These are phyloP conservation scores for Emericellopsis atlantica DNA, from an alignment of 2,329 filamentous ascomycete genomes.

Conservation along the genomic window DNA sequence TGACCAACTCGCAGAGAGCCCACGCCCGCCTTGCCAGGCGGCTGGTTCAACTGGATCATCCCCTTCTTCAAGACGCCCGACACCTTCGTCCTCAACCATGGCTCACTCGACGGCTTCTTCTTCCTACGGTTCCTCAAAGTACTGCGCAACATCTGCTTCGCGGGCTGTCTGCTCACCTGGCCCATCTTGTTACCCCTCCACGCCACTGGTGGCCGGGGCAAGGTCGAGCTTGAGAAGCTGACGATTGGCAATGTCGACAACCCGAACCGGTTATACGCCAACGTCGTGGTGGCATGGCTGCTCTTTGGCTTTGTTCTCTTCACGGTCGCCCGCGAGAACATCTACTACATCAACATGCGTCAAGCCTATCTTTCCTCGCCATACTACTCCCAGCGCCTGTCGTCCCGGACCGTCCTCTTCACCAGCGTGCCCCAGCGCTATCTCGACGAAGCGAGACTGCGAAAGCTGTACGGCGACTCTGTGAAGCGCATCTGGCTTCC, in stretches of 20 bases:
- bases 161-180: slow-evolving; percentile 76
- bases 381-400: slow-evolving; percentile 72
- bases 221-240: slow-evolving; percentile 61
- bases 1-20: slow-evolving; percentile 30
- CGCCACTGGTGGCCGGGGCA: slow-evolving; percentile 58
- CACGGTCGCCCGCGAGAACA: slow-evolving; percentile 73
- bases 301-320: slow-evolving; percentile 80
- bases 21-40: slow-evolving; percentile 44
- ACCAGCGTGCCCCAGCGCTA: slow-evolving; percentile 72
- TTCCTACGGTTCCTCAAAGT: slow-evolving; percentile 61
- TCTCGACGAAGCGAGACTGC: slow-evolving; percentile 62
- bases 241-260: slow-evolving; percentile 63
- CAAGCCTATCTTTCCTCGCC: slow-evolving; percentile 87
- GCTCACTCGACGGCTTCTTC: slow-evolving; percentile 84
- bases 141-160: slow-evolving; percentile 71
- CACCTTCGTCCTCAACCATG: slow-evolving; percentile 74
- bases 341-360: slow-evolving; percentile 85
- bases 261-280: slow-evolving; percentile 60
- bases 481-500: slow-evolving; percentile 80
- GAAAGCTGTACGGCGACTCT: slow-evolving; percentile 68
- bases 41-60: slow-evolving; percentile 54
- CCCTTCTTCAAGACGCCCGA: slow-evolving; percentile 59
- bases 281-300: slow-evolving; percentile 67
- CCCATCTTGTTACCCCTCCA: slow-evolving; percentile 81
- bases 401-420: slow-evolving; percentile 82